Percentiles rank a stretch among this genome's conserved stretches.
Conservation (phyloP, 2,329 filamentous ascomycete species). For the Aspergillus fumigatiaffinis region DNA sequence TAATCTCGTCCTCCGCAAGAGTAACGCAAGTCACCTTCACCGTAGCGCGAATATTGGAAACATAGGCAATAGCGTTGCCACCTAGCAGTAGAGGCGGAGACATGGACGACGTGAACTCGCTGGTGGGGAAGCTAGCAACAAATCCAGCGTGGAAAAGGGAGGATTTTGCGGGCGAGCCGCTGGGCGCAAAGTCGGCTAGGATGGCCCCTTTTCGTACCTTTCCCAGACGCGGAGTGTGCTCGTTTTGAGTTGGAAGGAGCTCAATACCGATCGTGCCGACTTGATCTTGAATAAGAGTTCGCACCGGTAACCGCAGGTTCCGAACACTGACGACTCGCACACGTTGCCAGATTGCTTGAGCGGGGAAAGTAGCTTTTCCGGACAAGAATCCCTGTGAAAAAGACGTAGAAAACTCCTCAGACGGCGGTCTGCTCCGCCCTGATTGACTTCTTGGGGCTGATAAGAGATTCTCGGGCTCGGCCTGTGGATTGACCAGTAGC, state of each 20-base stretch:
- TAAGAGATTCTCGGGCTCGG: slow-evolving; percentile 46
- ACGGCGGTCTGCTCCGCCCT: slow-evolving; percentile 29
- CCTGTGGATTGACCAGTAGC: slow-evolving; percentile 50
- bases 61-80: slow-evolving; percentile 67
- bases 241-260: slow-evolving; percentile 20
- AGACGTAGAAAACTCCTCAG: slow-evolving; percentile 32
- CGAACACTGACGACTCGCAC: slow-evolving; percentile 82
- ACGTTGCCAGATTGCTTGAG: slow-evolving; percentile 70
- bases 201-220: slow-evolving; percentile 76
- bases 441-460: slow-evolving; percentile 8
- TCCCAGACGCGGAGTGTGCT: slow-evolving; percentile 26
- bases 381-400: slow-evolving; percentile 24
- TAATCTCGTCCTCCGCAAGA: slow-evolving; percentile 28
- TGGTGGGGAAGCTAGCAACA: slow-evolving; percentile 65
- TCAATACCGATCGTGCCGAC: slow-evolving; percentile 84
- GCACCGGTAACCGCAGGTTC: slow-evolving; percentile 80
- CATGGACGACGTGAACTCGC: slow-evolving; percentile 44
- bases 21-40: slow-evolving; percentile 65
- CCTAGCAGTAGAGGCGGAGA: slow-evolving; percentile 55
- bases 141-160: slow-evolving; percentile 58
- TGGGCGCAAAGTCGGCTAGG: slow-evolving; percentile 60
- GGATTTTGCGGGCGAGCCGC: slow-evolving; percentile 21
- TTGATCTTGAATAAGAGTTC: slow-evolving; percentile 70
- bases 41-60: slow-evolving; percentile 78
- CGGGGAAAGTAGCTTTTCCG: slow-evolving; percentile 48